A percentile compares a stretch with the other conserved stretches of the same genome.
These are phyloP conservation scores for Encephalitozoon hellem DNA, from an alignment of 371 early-diverging fungal species.

Conservation along the genomic window DNA sequence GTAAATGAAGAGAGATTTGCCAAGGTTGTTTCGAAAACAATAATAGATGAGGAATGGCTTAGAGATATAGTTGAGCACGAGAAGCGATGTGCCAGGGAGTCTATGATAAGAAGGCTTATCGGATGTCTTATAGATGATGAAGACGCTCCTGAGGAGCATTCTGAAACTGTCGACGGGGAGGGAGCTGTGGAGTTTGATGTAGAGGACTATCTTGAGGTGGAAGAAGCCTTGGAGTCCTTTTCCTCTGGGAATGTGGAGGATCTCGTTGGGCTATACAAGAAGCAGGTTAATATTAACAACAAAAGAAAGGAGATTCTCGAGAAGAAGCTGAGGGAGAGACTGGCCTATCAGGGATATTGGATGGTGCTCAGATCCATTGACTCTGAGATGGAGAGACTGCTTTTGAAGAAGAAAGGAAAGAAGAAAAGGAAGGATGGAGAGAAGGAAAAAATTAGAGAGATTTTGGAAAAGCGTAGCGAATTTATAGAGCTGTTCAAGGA, in stretches of 20 bases:
- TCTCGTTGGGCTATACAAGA: not conserved
- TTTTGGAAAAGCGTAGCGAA: not conserved
- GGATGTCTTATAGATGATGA: not conserved
- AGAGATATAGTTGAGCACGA: not conserved
- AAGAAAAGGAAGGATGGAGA: not conserved
- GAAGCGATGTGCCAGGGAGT: not conserved
- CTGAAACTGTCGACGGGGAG: not conserved
- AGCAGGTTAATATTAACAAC: not conserved
- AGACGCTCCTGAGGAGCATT: not conserved
- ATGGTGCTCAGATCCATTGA: not conserved
- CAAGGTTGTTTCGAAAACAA: not conserved
- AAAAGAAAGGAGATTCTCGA: not conserved
- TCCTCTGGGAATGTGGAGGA: not conserved
- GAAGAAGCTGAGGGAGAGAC: not conserved
- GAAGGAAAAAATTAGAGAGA: not conserved
- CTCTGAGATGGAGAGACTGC: not conserved
- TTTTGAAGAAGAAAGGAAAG: not conserved
- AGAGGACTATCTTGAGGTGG: not conserved
- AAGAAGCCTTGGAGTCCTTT: not conserved
- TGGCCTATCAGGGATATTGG: not conserved
- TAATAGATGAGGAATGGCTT: not conserved
- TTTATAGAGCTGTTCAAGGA: not conserved
- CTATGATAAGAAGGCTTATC: not conserved
- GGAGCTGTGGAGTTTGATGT: not conserved
- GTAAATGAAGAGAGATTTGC: not conserved